Base-by-base conservation (phyloP, 768 basidiomycete genomes). In the Pleurotus sapidus region DNA sequence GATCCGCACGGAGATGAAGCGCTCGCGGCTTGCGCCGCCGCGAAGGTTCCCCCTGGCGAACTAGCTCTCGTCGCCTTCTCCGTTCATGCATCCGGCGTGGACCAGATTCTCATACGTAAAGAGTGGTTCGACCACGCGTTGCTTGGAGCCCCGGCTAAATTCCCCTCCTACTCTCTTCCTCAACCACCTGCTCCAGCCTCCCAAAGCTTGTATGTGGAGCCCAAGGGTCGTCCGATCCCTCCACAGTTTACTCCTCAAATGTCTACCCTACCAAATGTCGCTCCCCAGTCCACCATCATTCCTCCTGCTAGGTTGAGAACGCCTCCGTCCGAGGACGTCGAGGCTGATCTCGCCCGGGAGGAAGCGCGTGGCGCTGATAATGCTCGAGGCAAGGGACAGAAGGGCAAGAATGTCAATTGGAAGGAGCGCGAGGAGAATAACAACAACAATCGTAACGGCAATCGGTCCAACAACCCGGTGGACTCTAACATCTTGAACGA, bases 61-160 rank as follows among this genome's bases (percentile, higher is more conserved):
- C 75, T 93, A 38, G 89, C 91, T 23, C 77, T 94, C 50, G 89
- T 92, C 4, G 91, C 89, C 27, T 94, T 93, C 72, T 90, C 89
- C 2, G 91, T 94, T n/a, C 92, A 93, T 67, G 86, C 89, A 15
- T 84, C 82, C n/a, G 92, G 92, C 38, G 92, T 94, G 12, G 92
- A 94, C 66, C 92, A 94, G 66, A 84, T 94, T 25, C 81, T 94
- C 53, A 87, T 94, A 63, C 84, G 89, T 61, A 89, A 84, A 69
- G 92, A 94, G 65, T 91, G 90, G 89, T 91, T 83, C 62, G 89
- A 92, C 60, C 65, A 74, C n/a, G 91, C 90, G 0, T 70, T 90
- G 37, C 65, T 73, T 5, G 70, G 76, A 15, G 76, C 86, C 5
- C 69, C 72, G 8, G 77, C 84, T 61, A 92, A 89, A 66, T 84